Percentiles rank a stretch among this genome's conserved stretches.
These are phyloP conservation scores for Solanum aculeatissimum DNA, from an alignment of 305 asterid species.

Conservation along the genomic window DNA sequence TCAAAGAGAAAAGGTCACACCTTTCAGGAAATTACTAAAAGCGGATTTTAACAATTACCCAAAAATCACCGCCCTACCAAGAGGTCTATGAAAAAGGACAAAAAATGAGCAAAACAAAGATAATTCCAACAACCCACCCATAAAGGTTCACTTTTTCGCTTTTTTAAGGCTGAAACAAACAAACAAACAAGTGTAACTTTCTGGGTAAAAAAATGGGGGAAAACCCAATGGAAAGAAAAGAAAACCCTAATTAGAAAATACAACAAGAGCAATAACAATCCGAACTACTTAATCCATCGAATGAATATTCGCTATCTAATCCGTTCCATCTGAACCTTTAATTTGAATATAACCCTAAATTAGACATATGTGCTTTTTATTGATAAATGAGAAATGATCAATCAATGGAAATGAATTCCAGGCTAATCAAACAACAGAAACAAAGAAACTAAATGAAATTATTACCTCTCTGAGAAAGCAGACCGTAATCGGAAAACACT, in stretches of 20 bases:
- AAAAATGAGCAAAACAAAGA: background rate
- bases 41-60: background rate
- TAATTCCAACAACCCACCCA: background rate
- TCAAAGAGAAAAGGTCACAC: background rate
- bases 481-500: background rate
- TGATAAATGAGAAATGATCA: background rate
- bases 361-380: background rate
- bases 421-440: background rate
- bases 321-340: background rate
- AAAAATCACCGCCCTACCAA: background rate
- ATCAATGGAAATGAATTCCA: background rate
- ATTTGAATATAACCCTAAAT: background rate
- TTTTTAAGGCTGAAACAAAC: background rate
- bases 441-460: background rate
- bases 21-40: background rate
- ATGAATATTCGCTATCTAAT: background rate
- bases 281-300: background rate
- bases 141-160: background rate
- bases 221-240: background rate
- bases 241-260: background rate
- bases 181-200: background rate
- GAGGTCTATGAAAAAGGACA: background rate
- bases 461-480: background rate
- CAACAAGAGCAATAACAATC: background rate
- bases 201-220: background rate